Percentiles rank a stretch among this genome's conserved stretches.
phyloP scores from a whole-genome alignment of 1,284 basidiomycete genomes.

The Cutaneotrichosporon sp. region DNA sequence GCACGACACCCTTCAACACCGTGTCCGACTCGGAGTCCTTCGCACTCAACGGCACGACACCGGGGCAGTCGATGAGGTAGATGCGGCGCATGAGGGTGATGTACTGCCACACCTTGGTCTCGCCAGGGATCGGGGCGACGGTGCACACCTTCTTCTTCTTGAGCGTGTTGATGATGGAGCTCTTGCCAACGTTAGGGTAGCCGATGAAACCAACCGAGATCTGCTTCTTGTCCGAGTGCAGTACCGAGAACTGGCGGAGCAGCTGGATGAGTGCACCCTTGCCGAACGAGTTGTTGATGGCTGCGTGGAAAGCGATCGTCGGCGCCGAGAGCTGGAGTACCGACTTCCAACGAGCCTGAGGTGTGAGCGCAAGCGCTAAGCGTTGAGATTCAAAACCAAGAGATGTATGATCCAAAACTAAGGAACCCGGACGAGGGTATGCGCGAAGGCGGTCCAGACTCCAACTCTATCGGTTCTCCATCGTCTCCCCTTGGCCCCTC shows the following conservation, averaged over 20 bases:
- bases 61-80: slow-evolving; percentile 99
- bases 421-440: slow-evolving; percentile 46
- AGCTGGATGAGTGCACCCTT: slow-evolving; percentile 98
- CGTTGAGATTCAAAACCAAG: slow-evolving; percentile 11
- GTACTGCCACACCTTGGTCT: slow-evolving; percentile 99
- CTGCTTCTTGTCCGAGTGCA: slow-evolving; percentile 99
- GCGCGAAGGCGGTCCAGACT: slow-evolving; percentile 37
- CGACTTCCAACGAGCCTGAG: slow-evolving; percentile 91
- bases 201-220: slow-evolving; percentile 98
- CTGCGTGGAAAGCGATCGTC: slow-evolving; percentile 97
- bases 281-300: slow-evolving; percentile 97
- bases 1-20: slow-evolving; percentile 94
- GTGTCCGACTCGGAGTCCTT: slow-evolving; percentile 90
- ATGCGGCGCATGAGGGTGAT: slow-evolving; percentile 93
- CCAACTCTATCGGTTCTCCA: slow-evolving; percentile 56
- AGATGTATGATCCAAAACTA: slow-evolving; percentile 54
- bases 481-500: slow-evolving; percentile 47
- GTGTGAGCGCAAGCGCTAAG: slow-evolving; percentile 22
- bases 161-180: slow-evolving; percentile 95
- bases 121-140: slow-evolving; percentile 94
- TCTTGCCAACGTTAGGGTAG: slow-evolving; percentile 98
- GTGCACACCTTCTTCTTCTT: slow-evolving; percentile 98
- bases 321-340: slow-evolving; percentile 92
- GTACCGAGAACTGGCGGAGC: slow-evolving; percentile 90
- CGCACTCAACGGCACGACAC: slow-evolving; percentile 88